Conservation (phyloP, 768 basidiomycete genomes). For the Cystobasidium tubakii region DNA sequence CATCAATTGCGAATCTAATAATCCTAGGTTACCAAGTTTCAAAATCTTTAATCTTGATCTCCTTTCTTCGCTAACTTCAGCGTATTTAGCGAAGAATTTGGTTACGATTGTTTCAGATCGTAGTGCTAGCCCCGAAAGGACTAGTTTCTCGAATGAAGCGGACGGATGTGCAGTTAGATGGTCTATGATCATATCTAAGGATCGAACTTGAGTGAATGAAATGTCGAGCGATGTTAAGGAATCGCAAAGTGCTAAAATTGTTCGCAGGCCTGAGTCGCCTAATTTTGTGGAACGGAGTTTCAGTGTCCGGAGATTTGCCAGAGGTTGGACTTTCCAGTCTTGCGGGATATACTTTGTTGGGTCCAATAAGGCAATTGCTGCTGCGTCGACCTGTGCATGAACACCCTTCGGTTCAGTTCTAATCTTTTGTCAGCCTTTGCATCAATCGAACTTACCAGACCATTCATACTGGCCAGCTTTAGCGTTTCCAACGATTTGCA, state of each 20-base stretch:
- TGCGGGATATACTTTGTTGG: conserved; percentile 9
- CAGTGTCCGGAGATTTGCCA: conserved; percentile 39
- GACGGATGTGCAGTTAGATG: conserved; percentile 29
- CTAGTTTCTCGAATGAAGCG: conserved; percentile 42
- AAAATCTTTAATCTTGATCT: conserved; percentile 34
- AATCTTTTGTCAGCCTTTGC: background rate
- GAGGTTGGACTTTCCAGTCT: conserved; percentile 36
- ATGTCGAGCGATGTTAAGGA: conserved; percentile 43
- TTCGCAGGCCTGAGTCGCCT: conserved; percentile 40
- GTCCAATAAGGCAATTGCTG: conserved; percentile 31
- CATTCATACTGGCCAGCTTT: conserved; percentile 41
- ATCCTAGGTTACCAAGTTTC: conserved; percentile 42
- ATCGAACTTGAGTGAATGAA: conserved; percentile 40
- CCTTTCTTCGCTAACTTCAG: conserved; percentile 5
- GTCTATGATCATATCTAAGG: conserved; percentile 41
- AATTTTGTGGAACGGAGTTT: conserved; percentile 43
- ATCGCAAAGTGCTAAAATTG: conserved; percentile 41
- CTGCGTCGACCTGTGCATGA: conserved; percentile 37
- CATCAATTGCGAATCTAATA: conserved; percentile 39
- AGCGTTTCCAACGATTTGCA: conserved; percentile 41
- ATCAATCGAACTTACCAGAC: conserved; percentile 27
- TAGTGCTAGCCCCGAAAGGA: conserved; percentile 41
- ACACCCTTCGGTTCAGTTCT: background rate
- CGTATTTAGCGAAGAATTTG: conserved; percentile 40
- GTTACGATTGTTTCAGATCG: conserved; percentile 36